Evolutionary conservation across 2,329 filamentous ascomycete genomes (phyloP).

Genomic region (Neopestalotiopsis rosae): DNA sequence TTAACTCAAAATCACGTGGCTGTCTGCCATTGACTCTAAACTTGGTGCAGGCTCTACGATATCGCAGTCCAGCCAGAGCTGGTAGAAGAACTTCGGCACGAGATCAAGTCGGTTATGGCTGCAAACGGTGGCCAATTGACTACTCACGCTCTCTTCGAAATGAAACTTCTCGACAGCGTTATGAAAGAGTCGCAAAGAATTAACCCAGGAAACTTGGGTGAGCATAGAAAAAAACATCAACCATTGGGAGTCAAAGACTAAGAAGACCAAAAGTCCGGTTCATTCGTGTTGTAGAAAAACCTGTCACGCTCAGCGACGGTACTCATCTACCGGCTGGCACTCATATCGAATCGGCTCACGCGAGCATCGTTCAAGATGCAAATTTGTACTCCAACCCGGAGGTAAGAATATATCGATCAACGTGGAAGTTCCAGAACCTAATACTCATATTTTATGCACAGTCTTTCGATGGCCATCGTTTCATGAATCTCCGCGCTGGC

Average conservation of each 20-base stretch:
- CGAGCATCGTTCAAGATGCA: conserved; percentile 38
- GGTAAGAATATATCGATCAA: conserved; percentile 19
- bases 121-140: conserved; percentile 39
- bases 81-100: conserved; percentile 53
- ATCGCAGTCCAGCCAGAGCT: conserved; percentile 53
- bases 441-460: too few relatives aligned
- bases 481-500: conserved; percentile 36
- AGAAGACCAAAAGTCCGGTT: conserved; percentile 41
- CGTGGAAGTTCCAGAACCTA: conserved; percentile 6
- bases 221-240: neutral
- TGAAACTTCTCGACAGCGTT: conserved; percentile 44
- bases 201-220: conserved; percentile 32
- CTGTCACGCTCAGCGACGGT: conserved; percentile 30
- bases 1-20: neutral
- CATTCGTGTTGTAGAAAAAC: conserved; percentile 42
- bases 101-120: conserved; percentile 47
- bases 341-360: conserved; percentile 43
- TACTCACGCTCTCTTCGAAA: conserved; percentile 39
- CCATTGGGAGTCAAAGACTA: neutral
- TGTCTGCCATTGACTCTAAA: too few relatives aligned
- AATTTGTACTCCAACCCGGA: conserved; percentile 39
- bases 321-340: conserved; percentile 43
- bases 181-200: conserved; percentile 40
- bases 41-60: conserved; percentile 47
- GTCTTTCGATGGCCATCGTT: conserved; percentile 42